Conservation (phyloP, 192 early-diverging fungal species). For the Thamnidium elegans region DNA sequence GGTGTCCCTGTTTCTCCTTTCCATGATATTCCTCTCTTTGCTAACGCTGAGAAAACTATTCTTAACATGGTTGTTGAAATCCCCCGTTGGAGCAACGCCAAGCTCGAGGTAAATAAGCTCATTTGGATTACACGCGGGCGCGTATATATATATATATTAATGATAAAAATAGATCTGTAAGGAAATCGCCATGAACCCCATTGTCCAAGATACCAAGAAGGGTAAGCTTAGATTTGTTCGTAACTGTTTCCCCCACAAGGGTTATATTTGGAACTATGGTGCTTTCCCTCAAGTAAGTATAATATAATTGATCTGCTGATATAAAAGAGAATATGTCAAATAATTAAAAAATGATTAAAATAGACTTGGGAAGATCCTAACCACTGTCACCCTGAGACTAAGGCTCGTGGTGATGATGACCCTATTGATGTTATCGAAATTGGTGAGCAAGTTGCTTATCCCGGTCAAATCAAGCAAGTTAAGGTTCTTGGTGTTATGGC, state of each 20-base stretch:
- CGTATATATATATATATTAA: too few species aligned
- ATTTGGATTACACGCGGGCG: neutral
- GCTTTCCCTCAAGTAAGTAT: constrained; percentile 87
- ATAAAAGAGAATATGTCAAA: neutral
- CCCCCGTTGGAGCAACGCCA: constrained; percentile 98
- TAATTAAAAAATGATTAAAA: neutral
- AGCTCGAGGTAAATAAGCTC: constrained; percentile 71
- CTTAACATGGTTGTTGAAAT: constrained; percentile 99
- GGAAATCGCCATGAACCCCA: constrained; percentile 96
- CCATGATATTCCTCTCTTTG: constrained; percentile 97
- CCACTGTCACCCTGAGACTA: constrained; percentile 87
- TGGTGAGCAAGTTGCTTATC: constrained; percentile 88
- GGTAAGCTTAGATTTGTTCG: constrained; percentile 97
- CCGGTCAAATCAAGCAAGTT: constrained; percentile 98
- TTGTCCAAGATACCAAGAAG: constrained; percentile 99
- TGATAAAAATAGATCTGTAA: constrained; percentile 72
- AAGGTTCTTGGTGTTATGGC: constrained; percentile 99
- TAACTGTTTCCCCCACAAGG: constrained; percentile 99
- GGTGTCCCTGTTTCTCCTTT: constrained; percentile 90
- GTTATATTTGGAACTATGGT: constrained; percentile 99
- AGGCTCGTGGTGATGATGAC: constrained; percentile 95
- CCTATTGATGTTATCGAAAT: constrained; percentile 98
- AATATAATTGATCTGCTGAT: too few species aligned
- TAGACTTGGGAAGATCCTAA: constrained; percentile 98
- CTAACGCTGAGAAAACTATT: constrained; percentile 86